Evolutionary conservation across 2,329 filamentous ascomycete genomes (phyloP), one percentile per base, ranked within the genome.

Genomic region (Aspergillus awamori): DNA sequence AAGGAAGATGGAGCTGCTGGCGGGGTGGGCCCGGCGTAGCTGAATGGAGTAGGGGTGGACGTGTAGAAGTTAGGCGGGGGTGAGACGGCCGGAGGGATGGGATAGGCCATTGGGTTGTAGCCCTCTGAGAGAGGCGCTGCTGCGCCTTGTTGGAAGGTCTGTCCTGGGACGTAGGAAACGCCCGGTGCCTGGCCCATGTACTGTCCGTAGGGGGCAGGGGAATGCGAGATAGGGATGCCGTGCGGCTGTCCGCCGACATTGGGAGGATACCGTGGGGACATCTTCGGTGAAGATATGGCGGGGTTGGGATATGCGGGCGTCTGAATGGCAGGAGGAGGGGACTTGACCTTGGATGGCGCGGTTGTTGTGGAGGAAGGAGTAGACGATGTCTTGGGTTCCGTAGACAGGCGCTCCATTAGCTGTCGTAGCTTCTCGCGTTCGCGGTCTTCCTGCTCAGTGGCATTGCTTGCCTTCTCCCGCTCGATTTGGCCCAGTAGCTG

Each of bases 401-500:
- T 89, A 1, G 93, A 93, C 87, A 98, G 94, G 57, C 93, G 87
- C 72, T 97, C 93, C 95, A 99, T 98, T 43, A 99, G 81, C 45
- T 91, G 90, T 60, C 91, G 88, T 59, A 99, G 80, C 58, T 94
- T 87, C 71, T 96, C 92, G 59, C 92, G 89, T 74, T 98, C 94
- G 56, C 90, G 84, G 69, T 97, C 93, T 33, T 93, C 92, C 59
- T 84, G 81, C 30, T 77, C 79, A n/a, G 77, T 77, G 22, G 80
- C 79, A 39, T 80, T 89, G 54, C 84, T 86, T 4, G 86, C 84
- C 70, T 89, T 89, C 54, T 90, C 87, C 67, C 90, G 88, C 76
- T 97, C 93, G 65, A 99, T 99, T 68, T 93, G 90, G 67, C 87
- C 88, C 38, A 99, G 85, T 5, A 99, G 84, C 74, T 97, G 92